Conservation (phyloP, 768 basidiomycete genomes). For the Harrya chromipes region DNA sequence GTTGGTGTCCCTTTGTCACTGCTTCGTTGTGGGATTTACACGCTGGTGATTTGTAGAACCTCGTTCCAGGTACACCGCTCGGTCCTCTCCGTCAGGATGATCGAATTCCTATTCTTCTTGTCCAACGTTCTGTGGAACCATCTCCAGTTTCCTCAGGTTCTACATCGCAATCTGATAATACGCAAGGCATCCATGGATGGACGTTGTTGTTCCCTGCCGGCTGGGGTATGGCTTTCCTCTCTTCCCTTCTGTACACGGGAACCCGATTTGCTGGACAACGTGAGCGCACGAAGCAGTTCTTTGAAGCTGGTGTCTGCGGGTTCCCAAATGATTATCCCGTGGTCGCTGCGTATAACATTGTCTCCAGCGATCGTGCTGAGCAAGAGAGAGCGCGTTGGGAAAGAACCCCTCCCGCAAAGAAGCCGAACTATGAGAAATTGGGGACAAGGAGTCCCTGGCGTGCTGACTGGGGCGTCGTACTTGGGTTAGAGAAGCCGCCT, state of each 20-base stretch:
- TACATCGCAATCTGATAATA: conserved; percentile 23
- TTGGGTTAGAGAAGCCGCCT: conserved; percentile 43
- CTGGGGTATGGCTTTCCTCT: conserved; percentile 89
- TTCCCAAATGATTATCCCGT: conserved; percentile 84
- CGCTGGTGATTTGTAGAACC: conserved; percentile 45
- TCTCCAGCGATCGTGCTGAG: conserved; percentile 45
- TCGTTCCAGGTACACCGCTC: conserved; percentile 75
- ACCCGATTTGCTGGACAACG: conserved; percentile 84
- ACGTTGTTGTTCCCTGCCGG: conserved; percentile 82
- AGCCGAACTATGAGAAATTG: conserved; percentile 64
- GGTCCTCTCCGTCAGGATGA: conserved; percentile 70
- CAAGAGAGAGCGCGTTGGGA: conserved; percentile 67
- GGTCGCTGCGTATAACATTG: conserved; percentile 50
- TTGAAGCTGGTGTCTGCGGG: conserved; percentile 70
- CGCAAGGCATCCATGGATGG: conserved; percentile 73
- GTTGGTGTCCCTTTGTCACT: conserved; percentile 34
- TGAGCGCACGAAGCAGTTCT: conserved; percentile 76
- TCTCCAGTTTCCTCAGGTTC: conserved; percentile 10
- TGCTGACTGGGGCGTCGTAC: conserved; percentile 71
- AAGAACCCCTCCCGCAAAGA: conserved; percentile 84
- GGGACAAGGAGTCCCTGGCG: conserved; percentile 70
- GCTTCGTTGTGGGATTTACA: not conserved
- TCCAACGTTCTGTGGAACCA: conserved; percentile 71
- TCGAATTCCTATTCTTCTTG: conserved; percentile 77
- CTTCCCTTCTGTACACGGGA: conserved; percentile 77